Conservation (phyloP, 192 early-diverging fungal genomes). For the Backusella macrospora region DNA sequence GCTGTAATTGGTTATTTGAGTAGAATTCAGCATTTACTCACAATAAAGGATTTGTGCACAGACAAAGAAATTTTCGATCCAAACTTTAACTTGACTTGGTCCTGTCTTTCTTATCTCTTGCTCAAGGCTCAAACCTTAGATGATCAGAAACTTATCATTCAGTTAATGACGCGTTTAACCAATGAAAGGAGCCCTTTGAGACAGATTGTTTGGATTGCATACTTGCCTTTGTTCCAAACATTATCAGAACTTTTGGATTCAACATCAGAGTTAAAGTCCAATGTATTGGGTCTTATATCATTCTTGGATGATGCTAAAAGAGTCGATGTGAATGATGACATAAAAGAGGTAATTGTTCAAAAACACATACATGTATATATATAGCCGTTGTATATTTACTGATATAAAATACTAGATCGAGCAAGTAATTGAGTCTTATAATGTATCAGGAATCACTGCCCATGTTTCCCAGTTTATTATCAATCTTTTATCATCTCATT, state of each 20-base stretch:
- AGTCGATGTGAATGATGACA: neutral
- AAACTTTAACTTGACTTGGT: constrained; percentile 42
- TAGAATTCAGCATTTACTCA: constrained; percentile 5
- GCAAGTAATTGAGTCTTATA: neutral
- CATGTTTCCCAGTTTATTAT: neutral
- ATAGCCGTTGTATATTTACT: too few relatives aligned
- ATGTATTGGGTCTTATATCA: constrained; percentile 3
- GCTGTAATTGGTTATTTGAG: constrained; percentile 17
- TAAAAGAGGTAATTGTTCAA: neutral
- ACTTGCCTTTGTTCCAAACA: constrained; percentile 56
- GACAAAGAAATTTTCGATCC: neutral
- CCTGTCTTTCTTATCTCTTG: constrained; percentile 46
- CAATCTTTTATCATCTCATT: neutral
- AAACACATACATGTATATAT: neutral
- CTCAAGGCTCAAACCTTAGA: constrained; percentile 49
- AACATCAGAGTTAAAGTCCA: neutral
- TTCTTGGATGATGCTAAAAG: neutral
- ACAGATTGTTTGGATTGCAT: constrained; percentile 35
- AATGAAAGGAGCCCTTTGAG: neutral
- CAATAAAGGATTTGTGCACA: constrained; percentile 3
- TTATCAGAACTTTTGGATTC: constrained; percentile 40
- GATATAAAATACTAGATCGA: neutral
- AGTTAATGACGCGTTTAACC: constrained; percentile 35
- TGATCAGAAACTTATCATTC: constrained; percentile 45
- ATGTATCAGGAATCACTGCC: neutral